These are phyloP conservation scores for Vitis hybrid DNA, from an alignment of 177 flowering plant species.

Conservation along the genomic window DNA sequence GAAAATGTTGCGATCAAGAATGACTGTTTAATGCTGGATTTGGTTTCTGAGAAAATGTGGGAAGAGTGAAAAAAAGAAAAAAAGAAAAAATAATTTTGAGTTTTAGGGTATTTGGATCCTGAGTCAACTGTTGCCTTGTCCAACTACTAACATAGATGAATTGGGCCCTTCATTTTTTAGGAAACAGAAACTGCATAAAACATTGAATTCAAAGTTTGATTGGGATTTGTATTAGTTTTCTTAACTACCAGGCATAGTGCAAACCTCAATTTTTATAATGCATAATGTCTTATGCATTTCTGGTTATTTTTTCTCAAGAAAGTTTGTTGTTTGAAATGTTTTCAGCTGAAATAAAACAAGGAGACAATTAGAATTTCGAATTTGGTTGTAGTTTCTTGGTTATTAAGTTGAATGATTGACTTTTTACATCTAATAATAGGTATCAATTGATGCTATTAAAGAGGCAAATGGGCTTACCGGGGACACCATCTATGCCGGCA, in stretches of 20 bases:
- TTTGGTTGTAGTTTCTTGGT: background rate
- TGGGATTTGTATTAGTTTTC: background rate
- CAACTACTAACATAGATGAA: background rate
- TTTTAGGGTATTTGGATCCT: background rate
- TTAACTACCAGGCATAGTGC: too few species aligned
- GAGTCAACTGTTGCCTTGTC: background rate
- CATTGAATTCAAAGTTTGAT: background rate
- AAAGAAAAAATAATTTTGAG: background rate
- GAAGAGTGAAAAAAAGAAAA: background rate
- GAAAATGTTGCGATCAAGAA: too few species aligned
- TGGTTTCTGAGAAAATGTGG: background rate
- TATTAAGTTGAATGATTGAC: background rate
- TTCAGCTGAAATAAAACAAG: background rate
- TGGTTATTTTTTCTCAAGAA: too few species aligned
- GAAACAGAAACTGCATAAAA: background rate
- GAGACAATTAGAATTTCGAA: background rate
- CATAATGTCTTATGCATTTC: too few species aligned
- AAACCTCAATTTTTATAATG: too few species aligned
- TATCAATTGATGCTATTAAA: constrained; percentile 40
- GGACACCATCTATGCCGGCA: constrained; percentile 45
- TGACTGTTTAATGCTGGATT: background rate
- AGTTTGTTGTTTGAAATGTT: background rate
- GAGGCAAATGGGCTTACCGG: constrained; percentile 50
- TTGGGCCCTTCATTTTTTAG: too few species aligned
- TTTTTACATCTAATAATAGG: constrained; percentile 19